Evolutionary conservation across 495 filamentous ascomycete genomes (phyloP).

Genomic region (Penicillium canescens): DNA sequence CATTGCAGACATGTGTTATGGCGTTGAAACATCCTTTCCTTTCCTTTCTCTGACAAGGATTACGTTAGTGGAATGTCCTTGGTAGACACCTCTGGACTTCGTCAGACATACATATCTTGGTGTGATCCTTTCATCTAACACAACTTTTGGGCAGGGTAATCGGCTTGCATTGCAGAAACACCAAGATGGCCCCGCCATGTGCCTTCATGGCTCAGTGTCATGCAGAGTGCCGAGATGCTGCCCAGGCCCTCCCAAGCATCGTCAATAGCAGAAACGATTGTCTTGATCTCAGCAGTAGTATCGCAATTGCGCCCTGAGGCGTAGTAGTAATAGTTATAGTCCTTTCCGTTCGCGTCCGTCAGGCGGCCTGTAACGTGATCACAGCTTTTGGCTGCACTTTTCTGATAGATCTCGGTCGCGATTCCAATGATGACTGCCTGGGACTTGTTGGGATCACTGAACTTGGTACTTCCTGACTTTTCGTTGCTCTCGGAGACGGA

Average conservation of each 20-base stretch:
- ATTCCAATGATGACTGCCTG: not conserved
- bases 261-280: not conserved
- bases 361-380: not conserved
- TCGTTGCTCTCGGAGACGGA: not conserved
- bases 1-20: not conserved
- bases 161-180: not conserved
- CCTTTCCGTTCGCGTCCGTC: not conserved
- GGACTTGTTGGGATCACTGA: not conserved
- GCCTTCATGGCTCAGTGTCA: conserved; percentile 1
- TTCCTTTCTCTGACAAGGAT: no score
- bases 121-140: not conserved
- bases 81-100: no score
- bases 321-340: conserved; percentile 1
- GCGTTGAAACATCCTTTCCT: no score
- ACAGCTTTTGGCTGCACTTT: not conserved
- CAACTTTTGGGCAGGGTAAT: not conserved
- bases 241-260: conserved; percentile 1
- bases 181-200: conserved; percentile 5
- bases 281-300: conserved; percentile 3
- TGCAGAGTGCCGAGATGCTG: not conserved
- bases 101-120: not conserved
- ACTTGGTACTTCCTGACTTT: not conserved
- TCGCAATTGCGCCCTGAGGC: conserved; percentile 2
- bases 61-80: no score
- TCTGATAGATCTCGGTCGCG: not conserved